Evolutionary conservation across 2,329 filamentous ascomycete species (phyloP), one percentile per base, ranked within the genome.

Genomic region (Lasiodiplodia gonubiensis): DNA sequence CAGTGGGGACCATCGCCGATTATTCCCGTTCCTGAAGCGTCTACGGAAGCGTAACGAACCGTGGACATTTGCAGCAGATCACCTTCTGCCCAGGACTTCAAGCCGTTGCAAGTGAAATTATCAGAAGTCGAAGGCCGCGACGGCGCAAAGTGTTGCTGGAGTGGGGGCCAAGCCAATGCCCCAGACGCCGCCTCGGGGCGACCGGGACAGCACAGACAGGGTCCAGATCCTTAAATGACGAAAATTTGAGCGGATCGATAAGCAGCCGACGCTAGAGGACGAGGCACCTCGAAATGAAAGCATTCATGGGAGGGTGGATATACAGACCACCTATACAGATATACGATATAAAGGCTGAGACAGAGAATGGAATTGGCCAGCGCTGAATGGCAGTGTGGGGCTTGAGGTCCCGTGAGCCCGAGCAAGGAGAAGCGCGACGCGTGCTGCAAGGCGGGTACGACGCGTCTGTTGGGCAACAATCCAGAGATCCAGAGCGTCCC

Each of bases 401-500:
- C 59, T 27, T 48, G 46, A 51, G 35, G 59, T 63, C 42, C 25
- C 57, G 57, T 33, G 57, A 48, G 57, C 57, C 18, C 64, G 64
- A 51, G 64, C 64, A 66, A 66, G 64, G 64, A 66, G 64, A 54
- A 37, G 53, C 64, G 54, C 64, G 64, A 66, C 64, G 64, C 64
- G 64, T 59, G 64, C 64, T 66, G 64, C 64, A 66, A 66, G 64
- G 64, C 64, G 52, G 18, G 51, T 46, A 51, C 49, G 37, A 66
- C 64, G 64, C 64, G 64, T 66, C 64, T 55, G 53, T 66, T 55
- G 54, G 52, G 37, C 64, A 66, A 59, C 53, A 66, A 66, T 55
- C 64, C 52, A 53, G 51, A 64, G 59, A 23, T n/a, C 25, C 16
- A 10, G 12, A 42, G 52, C 61, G 61, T 55, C 23, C 52, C 49